Percentiles rank a stretch among this genome's conserved stretches.
These are phyloP conservation scores for Yamadazyma mexicana DNA, from an alignment of 1,139 yeast genomes.

Conservation along the genomic window DNA sequence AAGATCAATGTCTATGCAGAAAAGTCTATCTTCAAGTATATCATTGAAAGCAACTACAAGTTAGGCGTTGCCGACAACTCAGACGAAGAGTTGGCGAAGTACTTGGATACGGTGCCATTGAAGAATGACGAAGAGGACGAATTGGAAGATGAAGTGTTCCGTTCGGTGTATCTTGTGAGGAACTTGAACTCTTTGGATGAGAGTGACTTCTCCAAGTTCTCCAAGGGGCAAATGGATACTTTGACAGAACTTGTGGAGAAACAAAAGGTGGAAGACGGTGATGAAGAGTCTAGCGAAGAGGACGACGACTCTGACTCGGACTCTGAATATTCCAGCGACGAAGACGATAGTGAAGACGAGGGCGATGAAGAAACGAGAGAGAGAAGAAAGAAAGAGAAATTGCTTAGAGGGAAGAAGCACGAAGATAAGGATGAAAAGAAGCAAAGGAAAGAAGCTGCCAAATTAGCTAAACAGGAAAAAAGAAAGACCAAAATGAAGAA, in stretches of 20 bases:
- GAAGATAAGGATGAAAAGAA: conserved; percentile 87
- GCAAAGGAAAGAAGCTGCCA: conserved; percentile 79
- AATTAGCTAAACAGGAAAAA: conserved; percentile 82
- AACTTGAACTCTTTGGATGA: conserved; percentile 75
- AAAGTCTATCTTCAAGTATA: conserved; percentile 73
- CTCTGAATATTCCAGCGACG: conserved; percentile 27
- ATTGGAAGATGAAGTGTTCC: conserved; percentile 76
- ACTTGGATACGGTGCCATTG: conserved; percentile 48
- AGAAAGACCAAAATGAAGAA: conserved; percentile 91
- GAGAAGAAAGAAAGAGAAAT: conserved; percentile 16
- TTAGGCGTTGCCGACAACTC: conserved; percentile 37
- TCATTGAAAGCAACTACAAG: conserved; percentile 47
- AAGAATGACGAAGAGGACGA: conserved; percentile 57
- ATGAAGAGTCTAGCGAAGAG: conserved; percentile 5
- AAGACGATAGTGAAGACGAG: conserved; percentile 32
- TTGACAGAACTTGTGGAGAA: conserved; percentile 51
- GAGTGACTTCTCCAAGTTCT: conserved; percentile 80
- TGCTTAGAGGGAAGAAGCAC: conserved; percentile 67
- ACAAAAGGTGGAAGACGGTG: conserved; percentile 16
- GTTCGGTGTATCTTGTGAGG: conserved; percentile 83
- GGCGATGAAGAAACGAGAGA: conserved; percentile 21
- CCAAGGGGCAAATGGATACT: conserved; percentile 79
- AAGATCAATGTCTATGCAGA: conserved; percentile 81
- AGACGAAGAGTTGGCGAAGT: conserved; percentile 37
- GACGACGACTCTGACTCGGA: conserved; percentile 25